Evolutionary conservation across 768 basidiomycete species (phyloP).

Genomic region (Neoboletus subvelutipes): DNA sequence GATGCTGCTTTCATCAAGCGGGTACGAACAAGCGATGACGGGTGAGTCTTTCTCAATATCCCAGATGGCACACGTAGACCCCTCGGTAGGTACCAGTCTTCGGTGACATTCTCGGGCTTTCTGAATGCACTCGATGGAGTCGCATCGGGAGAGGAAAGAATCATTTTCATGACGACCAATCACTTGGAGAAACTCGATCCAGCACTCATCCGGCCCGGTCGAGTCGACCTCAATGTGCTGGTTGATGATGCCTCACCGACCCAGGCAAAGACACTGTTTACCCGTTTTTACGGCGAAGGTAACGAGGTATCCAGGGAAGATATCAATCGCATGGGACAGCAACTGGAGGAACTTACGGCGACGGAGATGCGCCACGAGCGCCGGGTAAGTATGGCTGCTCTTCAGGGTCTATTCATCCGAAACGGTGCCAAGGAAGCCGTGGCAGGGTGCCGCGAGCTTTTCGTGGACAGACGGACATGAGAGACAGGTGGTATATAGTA

Average conservation of each 20-base stretch:
- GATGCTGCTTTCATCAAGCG: constrained; percentile 97
- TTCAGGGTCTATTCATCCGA: constrained; percentile 94
- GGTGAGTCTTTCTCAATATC: constrained; percentile 49
- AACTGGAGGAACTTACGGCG: constrained; percentile 54
- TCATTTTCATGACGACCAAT: constrained; percentile 99
- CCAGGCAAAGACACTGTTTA: constrained; percentile 78
- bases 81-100: constrained; percentile 76
- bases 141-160: constrained; percentile 95
- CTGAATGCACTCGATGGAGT: constrained; percentile 97
- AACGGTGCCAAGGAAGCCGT: constrained; percentile 59
- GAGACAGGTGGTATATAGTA: constrained; percentile 10
- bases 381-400: constrained; percentile 89
- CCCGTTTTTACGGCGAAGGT: constrained; percentile 73
- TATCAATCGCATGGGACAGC: constrained; percentile 46
- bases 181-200: constrained; percentile 87
- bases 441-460: constrained; percentile 44
- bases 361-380: constrained; percentile 51
- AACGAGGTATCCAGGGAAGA: constrained; percentile 36
- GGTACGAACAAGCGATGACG: constrained; percentile 87
- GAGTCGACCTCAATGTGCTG: constrained; percentile 83
- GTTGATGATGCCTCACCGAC: constrained; percentile 84
- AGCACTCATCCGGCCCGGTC: constrained; percentile 92
- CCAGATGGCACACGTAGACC: constrained; percentile 13
- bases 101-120: constrained; percentile 96
- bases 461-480: constrained; percentile 32